Percentiles rank a stretch among this genome's conserved stretches.
Conservation (phyloP, 805 yeast species). For the Nakazawaea wyomingensis region DNA sequence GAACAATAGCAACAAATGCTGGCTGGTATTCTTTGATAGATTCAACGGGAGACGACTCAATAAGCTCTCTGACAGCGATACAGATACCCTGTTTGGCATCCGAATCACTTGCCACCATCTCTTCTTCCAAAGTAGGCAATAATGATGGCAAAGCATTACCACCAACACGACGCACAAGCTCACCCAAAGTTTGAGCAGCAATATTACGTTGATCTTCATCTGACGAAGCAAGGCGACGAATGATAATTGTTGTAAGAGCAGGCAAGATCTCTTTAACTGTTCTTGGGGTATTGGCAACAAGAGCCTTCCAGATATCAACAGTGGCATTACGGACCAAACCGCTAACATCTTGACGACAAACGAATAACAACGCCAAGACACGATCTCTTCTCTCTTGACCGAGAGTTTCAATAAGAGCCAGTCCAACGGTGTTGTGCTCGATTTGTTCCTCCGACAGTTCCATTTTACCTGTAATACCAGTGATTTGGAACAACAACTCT, state of each 20-base stretch:
- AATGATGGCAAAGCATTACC: slow-evolving; percentile 77
- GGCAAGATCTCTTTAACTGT: slow-evolving; percentile 91
- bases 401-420: slow-evolving; percentile 66
- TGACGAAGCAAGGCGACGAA: slow-evolving; percentile 76
- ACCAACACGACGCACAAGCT: slow-evolving; percentile 90
- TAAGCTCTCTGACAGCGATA: slow-evolving; percentile 82
- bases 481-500: slow-evolving; percentile 87
- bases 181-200: slow-evolving; percentile 93
- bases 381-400: slow-evolving; percentile 89
- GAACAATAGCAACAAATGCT: slow-evolving; percentile 66
- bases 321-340: slow-evolving; percentile 86
- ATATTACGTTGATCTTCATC: slow-evolving; percentile 76
- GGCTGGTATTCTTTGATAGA: slow-evolving; percentile 61
- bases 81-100: slow-evolving; percentile 95
- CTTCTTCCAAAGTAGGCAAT: slow-evolving; percentile 75
- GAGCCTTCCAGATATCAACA: slow-evolving; percentile 92
- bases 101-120: slow-evolving; percentile 57
- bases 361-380: slow-evolving; percentile 77
- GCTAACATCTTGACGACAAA: slow-evolving; percentile 89
- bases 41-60: slow-evolving; percentile 63
- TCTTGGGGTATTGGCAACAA: slow-evolving; percentile 93
- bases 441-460: slow-evolving; percentile 56
- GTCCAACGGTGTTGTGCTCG: slow-evolving; percentile 43
- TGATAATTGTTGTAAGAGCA: slow-evolving; percentile 71
- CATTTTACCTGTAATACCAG: slow-evolving; percentile 79